These are phyloP conservation scores for Aspergillus coremiiformis DNA, from an alignment of 495 filamentous ascomycete species.

Conservation along the genomic window DNA sequence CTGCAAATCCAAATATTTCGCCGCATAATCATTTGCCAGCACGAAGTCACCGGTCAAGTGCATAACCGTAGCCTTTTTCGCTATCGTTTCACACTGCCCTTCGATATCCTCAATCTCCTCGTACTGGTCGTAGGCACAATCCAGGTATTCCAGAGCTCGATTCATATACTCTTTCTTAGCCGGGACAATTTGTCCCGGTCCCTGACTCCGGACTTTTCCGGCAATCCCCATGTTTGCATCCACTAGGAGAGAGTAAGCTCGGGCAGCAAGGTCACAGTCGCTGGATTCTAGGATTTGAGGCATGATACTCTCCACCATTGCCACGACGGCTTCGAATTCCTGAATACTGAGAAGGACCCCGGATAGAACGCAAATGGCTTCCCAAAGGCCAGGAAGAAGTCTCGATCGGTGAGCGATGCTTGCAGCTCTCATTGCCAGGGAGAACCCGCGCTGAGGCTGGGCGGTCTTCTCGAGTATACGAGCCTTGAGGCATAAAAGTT, in stretches of 20 bases:
- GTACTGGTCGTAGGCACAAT: slow-evolving; percentile 60
- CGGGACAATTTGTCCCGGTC: slow-evolving; percentile 15
- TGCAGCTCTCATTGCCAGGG: slow-evolving; percentile 71
- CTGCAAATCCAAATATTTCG: slow-evolving; percentile 57
- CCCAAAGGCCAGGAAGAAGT: slow-evolving; percentile 69
- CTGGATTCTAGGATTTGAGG: slow-evolving; percentile 78
- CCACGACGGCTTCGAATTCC: slow-evolving; percentile 65
- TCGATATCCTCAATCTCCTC: slow-evolving; percentile 65
- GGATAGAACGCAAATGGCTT: slow-evolving; percentile 61
- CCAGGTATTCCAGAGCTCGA: slow-evolving; percentile 58
- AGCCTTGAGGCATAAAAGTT: slow-evolving; percentile 70
- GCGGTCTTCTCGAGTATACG: slow-evolving; percentile 62
- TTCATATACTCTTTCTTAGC: slow-evolving; percentile 52
- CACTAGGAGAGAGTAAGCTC: slow-evolving; percentile 66
- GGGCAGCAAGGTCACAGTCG: slow-evolving; percentile 55
- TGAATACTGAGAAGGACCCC: slow-evolving; percentile 60
- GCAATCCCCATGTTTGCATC: slow-evolving; percentile 83
- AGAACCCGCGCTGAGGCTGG: slow-evolving; percentile 74
- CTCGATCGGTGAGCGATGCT: slow-evolving; percentile 65
- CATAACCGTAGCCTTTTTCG: slow-evolving; percentile 78
- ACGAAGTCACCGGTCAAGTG: slow-evolving; percentile 63
- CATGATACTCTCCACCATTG: slow-evolving; percentile 64
- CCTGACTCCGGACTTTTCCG: slow-evolving; percentile 36
- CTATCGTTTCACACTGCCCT: slow-evolving; percentile 76
- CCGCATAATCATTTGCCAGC: slow-evolving; percentile 67